These are phyloP conservation scores for Mimosa bimucronata DNA, from an alignment of 306 rosid genomes.

Conservation along the genomic window DNA sequence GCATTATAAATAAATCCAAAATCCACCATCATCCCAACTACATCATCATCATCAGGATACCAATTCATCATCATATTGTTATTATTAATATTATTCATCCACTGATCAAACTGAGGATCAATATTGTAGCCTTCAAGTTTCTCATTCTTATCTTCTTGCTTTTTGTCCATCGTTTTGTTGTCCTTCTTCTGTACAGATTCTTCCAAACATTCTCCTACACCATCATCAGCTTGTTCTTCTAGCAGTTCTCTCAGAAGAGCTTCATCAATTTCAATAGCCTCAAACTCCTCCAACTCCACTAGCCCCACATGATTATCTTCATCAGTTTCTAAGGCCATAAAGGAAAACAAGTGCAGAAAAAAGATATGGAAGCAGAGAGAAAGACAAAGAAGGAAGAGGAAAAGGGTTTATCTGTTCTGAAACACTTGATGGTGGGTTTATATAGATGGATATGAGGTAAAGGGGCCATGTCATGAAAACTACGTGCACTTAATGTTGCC, in stretches of 20 bases:
- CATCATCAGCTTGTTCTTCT: slow-evolving; percentile 39
- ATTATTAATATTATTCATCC: slow-evolving; percentile 29
- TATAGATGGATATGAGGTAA: slow-evolving; percentile 27
- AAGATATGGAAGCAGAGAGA: not conserved
- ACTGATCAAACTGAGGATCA: slow-evolving; percentile 35
- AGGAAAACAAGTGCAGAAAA: not conserved
- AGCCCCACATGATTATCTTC: slow-evolving; percentile 37
- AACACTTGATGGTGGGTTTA: slow-evolving; percentile 9
- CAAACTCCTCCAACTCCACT: slow-evolving; percentile 55
- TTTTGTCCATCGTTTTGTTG: not conserved
- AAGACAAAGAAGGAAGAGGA: not conserved
- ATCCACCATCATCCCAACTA: slow-evolving; percentile 43
- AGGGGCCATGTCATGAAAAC: slow-evolving; percentile 46
- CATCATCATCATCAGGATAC: slow-evolving; percentile 45
- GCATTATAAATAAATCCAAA: slow-evolving; percentile 45
- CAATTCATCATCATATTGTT: slow-evolving; percentile 46
- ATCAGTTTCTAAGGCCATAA: slow-evolving; percentile 49
- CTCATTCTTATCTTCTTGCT: slow-evolving; percentile 9
- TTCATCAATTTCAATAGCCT: slow-evolving; percentile 61
- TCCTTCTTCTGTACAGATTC: slow-evolving; percentile 19
- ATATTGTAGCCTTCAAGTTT: not conserved
- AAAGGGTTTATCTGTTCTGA: slow-evolving; percentile 21
- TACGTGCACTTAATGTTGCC: slow-evolving; percentile 52
- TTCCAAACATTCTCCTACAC: not conserved
- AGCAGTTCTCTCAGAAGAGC: slow-evolving; percentile 63